Evolutionary conservation across 768 basidiomycete species (phyloP).

Genomic region (Cystobasidium onofrii): DNA sequence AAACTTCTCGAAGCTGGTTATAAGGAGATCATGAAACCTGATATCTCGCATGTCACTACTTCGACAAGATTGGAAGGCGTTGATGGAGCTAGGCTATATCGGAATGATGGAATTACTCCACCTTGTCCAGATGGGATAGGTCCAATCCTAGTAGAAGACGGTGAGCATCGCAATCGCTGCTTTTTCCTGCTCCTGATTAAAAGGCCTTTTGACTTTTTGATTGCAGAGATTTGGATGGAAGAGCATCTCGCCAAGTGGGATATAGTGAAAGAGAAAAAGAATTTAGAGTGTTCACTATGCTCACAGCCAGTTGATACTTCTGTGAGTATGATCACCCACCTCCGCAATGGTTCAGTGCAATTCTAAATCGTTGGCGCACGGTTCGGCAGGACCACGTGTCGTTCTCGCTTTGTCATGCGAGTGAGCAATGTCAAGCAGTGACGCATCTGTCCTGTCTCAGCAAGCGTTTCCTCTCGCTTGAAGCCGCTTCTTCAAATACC

Average conservation of each 20-base stretch:
- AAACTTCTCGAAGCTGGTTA: not conserved
- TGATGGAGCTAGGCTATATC: constrained; percentile 34
- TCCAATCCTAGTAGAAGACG: constrained; percentile 44
- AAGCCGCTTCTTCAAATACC: constrained; percentile 13
- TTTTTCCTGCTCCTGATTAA: constrained; percentile 19
- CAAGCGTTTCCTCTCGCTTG: constrained; percentile 35
- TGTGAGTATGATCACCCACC: constrained; percentile 33
- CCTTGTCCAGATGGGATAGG: constrained; percentile 33
- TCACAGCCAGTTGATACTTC: constrained; percentile 28
- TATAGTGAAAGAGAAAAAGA: not conserved
- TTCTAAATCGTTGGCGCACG: not conserved
- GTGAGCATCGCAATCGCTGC: constrained; percentile 29
- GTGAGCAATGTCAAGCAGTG: constrained; percentile 29
- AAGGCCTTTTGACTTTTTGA: not conserved
- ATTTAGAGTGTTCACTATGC: constrained; percentile 35
- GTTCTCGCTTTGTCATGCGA: constrained; percentile 42
- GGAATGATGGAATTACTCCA: constrained; percentile 33
- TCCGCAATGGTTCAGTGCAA: not conserved
- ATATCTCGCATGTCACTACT: constrained; percentile 32
- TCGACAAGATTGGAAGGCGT: constrained; percentile 43
- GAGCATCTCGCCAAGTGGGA: constrained; percentile 29
- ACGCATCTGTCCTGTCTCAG: constrained; percentile 45
- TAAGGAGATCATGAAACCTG: constrained; percentile 5
- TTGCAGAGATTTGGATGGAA: constrained; percentile 32
- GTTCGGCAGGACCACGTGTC: constrained; percentile 40